Percentiles rank a stretch among this genome's conserved stretches.
Evolutionary conservation across 108 stramenopile species (phyloP).

Genomic region (Skeletonema grethae): DNA sequence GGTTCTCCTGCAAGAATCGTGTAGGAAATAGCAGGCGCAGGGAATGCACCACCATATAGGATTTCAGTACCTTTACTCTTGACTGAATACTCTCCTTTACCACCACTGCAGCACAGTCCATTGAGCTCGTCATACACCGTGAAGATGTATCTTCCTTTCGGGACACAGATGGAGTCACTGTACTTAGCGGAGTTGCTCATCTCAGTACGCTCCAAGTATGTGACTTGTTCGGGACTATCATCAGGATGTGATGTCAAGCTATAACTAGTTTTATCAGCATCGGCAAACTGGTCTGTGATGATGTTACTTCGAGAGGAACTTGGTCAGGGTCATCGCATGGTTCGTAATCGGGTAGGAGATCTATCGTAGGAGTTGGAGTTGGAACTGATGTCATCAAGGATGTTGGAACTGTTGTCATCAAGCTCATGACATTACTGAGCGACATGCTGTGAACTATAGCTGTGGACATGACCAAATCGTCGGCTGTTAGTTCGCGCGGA

Average conservation of each 20-base stretch:
- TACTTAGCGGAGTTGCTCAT: background rate
- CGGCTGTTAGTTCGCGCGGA: background rate
- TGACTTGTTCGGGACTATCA: background rate
- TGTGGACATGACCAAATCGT: background rate
- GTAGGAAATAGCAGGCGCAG: background rate
- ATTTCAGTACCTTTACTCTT: background rate
- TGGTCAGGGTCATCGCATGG: background rate
- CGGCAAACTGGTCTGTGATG: background rate
- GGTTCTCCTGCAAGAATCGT: background rate
- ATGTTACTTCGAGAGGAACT: background rate
- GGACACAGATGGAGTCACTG: background rate
- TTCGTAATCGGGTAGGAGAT: background rate
- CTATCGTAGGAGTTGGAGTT: background rate
- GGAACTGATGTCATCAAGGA: background rate
- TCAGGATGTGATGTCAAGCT: background rate
- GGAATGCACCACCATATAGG: background rate
- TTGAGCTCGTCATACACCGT: background rate
- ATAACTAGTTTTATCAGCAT: background rate
- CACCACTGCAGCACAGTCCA: background rate
- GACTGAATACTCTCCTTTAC: background rate
- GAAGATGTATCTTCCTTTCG: background rate
- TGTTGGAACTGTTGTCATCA: too few relatives aligned
- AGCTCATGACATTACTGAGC: background rate
- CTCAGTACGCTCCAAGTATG: background rate
- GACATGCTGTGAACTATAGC: background rate